Evolutionary conservation across 2,329 filamentous ascomycete species (phyloP).

Genomic region (Penicillium vulpinum): DNA sequence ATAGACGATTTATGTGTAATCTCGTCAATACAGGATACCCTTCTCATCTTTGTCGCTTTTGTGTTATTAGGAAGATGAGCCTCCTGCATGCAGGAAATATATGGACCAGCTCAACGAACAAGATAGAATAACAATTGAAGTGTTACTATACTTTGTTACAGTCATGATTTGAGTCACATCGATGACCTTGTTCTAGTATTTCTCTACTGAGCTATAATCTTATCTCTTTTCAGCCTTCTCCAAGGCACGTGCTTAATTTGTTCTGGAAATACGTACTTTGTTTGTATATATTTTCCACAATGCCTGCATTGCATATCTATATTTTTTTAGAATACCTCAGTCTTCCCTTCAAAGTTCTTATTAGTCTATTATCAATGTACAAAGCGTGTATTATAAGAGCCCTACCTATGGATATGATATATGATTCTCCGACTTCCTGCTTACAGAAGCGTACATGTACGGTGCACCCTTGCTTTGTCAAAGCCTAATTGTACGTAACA

Average conservation of each 20-base stretch:
- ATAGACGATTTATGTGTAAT: not conserved
- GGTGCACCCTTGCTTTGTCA: not conserved
- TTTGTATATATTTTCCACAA: not conserved
- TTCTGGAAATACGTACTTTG: not conserved
- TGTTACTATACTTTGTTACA: not conserved
- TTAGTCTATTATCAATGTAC: not conserved
- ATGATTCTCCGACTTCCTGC: not conserved
- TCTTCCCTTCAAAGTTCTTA: not conserved
- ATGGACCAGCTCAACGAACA: not conserved
- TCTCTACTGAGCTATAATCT: not conserved
- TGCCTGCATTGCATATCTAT: not conserved
- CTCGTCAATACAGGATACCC: not conserved
- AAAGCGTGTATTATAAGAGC: too few species aligned
- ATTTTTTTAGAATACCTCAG: not conserved
- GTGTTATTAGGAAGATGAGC: not conserved
- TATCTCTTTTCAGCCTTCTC: not conserved
- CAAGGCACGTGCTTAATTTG: not conserved
- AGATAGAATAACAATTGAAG: not conserved
- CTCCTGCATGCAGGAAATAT: not conserved
- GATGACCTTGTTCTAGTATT: not conserved
- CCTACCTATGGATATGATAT: not conserved
- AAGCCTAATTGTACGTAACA: not conserved
- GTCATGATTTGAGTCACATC: not conserved
- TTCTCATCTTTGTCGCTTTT: not conserved
- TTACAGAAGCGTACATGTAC: not conserved